Conservation (phyloP, 768 basidiomycete species). For the Podaxis sp. region DNA sequence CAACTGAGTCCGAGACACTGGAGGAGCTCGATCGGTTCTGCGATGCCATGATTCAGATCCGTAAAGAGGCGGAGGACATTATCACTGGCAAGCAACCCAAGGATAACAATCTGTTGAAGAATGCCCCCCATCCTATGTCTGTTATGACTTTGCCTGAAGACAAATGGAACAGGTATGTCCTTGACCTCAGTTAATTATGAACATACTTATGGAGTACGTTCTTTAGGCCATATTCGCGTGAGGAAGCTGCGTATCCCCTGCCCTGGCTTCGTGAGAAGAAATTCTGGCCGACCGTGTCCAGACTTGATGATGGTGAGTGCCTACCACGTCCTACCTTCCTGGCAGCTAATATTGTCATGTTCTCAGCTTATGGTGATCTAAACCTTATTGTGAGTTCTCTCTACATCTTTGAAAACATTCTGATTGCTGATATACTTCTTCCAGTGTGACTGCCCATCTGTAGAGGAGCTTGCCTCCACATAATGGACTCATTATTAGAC, state of each 20-base stretch:
- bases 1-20: conserved; percentile 93
- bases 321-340: not conserved
- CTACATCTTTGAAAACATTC: not conserved
- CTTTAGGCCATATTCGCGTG: conserved; percentile 81
- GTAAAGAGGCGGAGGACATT: conserved; percentile 87
- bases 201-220: conserved; percentile 2
- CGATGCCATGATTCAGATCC: conserved; percentile 97
- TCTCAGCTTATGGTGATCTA: conserved; percentile 84
- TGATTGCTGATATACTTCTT: conserved; percentile 17
- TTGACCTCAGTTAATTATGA: not conserved
- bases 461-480: conserved; percentile 63
- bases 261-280: conserved; percentile 84
- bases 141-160: conserved; percentile 69
- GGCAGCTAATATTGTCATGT: conserved; percentile 6
- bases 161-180: conserved; percentile 81
- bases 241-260: conserved; percentile 88
- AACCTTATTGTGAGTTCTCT: conserved; percentile 74
- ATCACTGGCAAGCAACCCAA: conserved; percentile 83
- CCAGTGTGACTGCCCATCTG: conserved; percentile 85
- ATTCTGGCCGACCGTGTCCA: conserved; percentile 94
- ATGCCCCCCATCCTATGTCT: conserved; percentile 89
- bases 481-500: conserved; percentile 24
- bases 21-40: conserved; percentile 97
- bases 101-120: conserved; percentile 90
- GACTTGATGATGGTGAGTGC: conserved; percentile 86